Base-by-base conservation (phyloP, 192 early-diverging fungal species). In the Podochytrium sp. region DNA sequence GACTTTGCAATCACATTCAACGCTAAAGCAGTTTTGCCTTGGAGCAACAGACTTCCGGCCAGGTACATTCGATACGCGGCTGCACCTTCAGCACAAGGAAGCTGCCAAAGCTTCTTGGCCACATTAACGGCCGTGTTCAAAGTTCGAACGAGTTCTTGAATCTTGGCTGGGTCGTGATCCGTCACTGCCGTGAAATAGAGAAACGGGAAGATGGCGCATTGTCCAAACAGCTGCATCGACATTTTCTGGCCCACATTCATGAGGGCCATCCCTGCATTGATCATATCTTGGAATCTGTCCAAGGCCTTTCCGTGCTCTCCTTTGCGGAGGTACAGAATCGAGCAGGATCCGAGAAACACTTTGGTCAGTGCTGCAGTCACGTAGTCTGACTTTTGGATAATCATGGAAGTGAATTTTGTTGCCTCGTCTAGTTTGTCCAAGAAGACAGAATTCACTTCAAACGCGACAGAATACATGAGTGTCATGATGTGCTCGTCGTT, bases 151-250 rank as follows among this genome's bases (percentile, higher is more conserved):
- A 71, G 32, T 7, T 12, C 29, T 43, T 71, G 69, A 4, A 71
- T 23, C 33, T 71, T 71, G 20, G 58, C 43, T 5, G 53, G 12
- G 29, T 71, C 69, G 30, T 62, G 30, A 27, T 62, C 60, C 33
- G 58, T 71, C 14, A 40, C 56, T 18, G 23, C n/a, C 1, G 55
- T 27, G 37, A 42, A 60, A 41, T 71, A 71, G 35, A 71, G 29
- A 39, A 71, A 71, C 14, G 69, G 69, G 43, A 71, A 71, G 14
- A 71, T 71, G 7, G 69, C 20, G 1, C 56, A 71, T 25, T 42
- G 60, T 4, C 56, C 69, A 71, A 71, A 71, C 56, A 71, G 43
- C 12, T 71, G 69, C 69, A 71, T 59, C 3, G 69, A 41, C 20
- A 71, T 42, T 6, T 37, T 0, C 34, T 71, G 69, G n/a, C 69